Evolutionary conservation across 73 alveolate species (phyloP), one percentile per base, ranked within the genome.

Genomic region (Paramecium sexaurelia): DNA sequence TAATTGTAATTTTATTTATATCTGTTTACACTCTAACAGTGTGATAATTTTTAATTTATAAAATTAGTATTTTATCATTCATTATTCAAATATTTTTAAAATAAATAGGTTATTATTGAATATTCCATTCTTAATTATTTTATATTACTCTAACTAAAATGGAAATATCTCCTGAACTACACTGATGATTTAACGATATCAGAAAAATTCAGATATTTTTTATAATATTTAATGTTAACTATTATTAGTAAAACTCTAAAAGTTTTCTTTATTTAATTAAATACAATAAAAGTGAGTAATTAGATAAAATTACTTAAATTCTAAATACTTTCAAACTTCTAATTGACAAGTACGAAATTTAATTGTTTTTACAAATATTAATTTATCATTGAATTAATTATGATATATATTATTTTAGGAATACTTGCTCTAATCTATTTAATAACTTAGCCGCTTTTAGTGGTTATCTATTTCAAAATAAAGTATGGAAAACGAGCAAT

Each of bases 331-430:
- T 61, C 83, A 15, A 32, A 61, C 17, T 61, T 61, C 7, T 26
- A 10, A 20, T 61, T 61, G 26, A 61, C 20, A 45, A 61, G 83
- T 22, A 61, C 7, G 39, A 45, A 61, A 61, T 61, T 61, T 6
- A 61, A 45, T 61, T 61, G 7, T 61, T 61, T 20, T 15, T 26
- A 61, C 41, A 61, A 9, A 26, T 24, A 61, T 32, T 10, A 26
- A 32, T 32, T 61, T 13, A 61, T 61, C 43, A 32, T 26, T 15
- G 3, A 15, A 47, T 61, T 61, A 26, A 61, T 61, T 61, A 61
- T 51, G 67, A 51, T 51, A 51, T 51, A 61, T 61, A 32, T 61
- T 61, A 61, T 61, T 22, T 61, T 61, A 61, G 83, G 83, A 61
- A 61, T 61, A 61, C 26, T 61, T 6, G 83, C 43, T 61, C 83